Evolutionary conservation across 1,284 basidiomycete species (phyloP).

Genomic region (Lentinula novae-zelandiae): DNA sequence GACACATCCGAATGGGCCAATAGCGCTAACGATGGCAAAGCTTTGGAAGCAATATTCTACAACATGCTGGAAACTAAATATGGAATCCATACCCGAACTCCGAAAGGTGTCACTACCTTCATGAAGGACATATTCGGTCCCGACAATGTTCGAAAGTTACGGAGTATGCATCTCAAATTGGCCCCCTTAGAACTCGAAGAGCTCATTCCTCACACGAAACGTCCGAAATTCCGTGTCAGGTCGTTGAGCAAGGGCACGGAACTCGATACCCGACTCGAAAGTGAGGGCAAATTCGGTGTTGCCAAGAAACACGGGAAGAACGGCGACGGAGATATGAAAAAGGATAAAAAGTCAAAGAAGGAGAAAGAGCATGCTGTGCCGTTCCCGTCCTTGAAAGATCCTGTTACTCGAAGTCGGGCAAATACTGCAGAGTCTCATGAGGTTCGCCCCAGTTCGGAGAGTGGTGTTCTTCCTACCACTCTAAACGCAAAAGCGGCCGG

Average conservation of each 20-base stretch:
- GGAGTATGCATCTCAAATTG: constrained; percentile 50
- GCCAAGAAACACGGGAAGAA: constrained; percentile 20
- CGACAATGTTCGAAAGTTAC: constrained; percentile 31
- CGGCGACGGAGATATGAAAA: constrained; percentile 13
- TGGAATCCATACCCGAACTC: constrained; percentile 44
- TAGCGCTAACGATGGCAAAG: constrained; percentile 31
- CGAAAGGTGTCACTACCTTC: constrained; percentile 37
- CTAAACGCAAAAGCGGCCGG: constrained; percentile 39
- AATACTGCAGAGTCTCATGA: constrained; percentile 6
- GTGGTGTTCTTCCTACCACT: constrained; percentile 8
- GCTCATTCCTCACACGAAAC: neutral
- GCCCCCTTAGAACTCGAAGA: constrained; percentile 38
- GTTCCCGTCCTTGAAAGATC: constrained; percentile 14
- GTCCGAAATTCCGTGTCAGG: neutral
- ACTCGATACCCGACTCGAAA: neutral
- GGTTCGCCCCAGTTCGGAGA: constrained; percentile 25
- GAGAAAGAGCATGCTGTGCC: constrained; percentile 2
- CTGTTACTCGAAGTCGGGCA: constrained; percentile 10
- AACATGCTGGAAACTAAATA: constrained; percentile 48
- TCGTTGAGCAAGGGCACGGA: neutral
- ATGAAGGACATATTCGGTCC: constrained; percentile 50
- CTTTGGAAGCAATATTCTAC: constrained; percentile 49
- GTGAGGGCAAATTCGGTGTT: constrained; percentile 17
- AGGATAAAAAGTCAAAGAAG: constrained; percentile 18
- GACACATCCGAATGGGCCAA: constrained; percentile 29